Evolutionary conservation across 345 rosid genomes (phyloP).

Genomic region (Zanthoxylum bungeanum): DNA sequence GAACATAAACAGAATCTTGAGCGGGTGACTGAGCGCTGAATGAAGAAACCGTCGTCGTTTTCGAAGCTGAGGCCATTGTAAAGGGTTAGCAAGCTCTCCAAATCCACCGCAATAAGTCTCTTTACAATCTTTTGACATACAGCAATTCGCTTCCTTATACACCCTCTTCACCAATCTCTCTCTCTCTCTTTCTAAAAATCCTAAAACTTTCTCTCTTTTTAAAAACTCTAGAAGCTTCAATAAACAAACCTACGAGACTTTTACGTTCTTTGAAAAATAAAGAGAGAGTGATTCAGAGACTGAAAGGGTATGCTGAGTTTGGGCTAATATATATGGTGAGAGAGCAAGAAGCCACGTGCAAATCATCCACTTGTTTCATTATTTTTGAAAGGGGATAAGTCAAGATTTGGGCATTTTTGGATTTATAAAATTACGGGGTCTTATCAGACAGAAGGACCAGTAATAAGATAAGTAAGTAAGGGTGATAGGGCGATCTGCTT

Average conservation of each 20-base stretch:
- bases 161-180: background rate
- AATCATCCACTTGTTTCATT: background rate
- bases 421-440: conserved; percentile 8
- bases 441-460: conserved; percentile 21
- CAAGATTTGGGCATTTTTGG: background rate
- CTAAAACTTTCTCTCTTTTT: background rate
- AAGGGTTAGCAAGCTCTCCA: conserved; percentile 77
- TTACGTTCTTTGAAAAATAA: background rate
- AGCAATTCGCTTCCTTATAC: conserved; percentile 35
- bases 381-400: background rate
- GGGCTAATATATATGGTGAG: background rate
- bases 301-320: background rate
- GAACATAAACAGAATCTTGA: conserved; percentile 5
- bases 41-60: conserved; percentile 67
- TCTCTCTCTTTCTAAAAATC: conserved; percentile 8
- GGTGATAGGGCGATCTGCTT: conserved; percentile 28
- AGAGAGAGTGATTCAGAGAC: background rate
- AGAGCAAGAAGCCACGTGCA: conserved; percentile 19
- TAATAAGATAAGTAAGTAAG: conserved; percentile 22
- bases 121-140: conserved; percentile 87
- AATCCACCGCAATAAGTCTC: conserved; percentile 67
- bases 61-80: conserved; percentile 95
- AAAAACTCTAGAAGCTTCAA: background rate
- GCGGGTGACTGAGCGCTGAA: conserved; percentile 6
- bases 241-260: background rate